These are phyloP conservation scores for Metschnikowia cerradonensis DNA, from an alignment of 805 yeast species.

Conservation along the genomic window DNA sequence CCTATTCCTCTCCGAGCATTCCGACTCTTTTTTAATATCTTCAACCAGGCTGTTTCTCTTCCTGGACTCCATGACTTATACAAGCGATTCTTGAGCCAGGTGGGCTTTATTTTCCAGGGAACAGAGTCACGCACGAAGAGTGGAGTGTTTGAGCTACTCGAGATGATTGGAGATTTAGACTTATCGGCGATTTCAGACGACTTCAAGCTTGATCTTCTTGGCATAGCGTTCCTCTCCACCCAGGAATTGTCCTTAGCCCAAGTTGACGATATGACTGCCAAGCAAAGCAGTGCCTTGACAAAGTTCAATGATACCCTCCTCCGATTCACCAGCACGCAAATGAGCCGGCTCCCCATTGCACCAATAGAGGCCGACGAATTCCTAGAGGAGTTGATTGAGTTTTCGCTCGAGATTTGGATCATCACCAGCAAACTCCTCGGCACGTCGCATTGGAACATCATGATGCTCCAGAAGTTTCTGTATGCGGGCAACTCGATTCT, in stretches of 20 bases:
- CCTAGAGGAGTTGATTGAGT: conserved; percentile 24
- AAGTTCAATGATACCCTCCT: conserved; percentile 10
- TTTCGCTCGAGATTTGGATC: conserved; percentile 30
- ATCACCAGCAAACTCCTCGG: conserved; percentile 15
- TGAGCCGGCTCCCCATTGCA: conserved; percentile 35
- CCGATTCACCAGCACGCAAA: conserved; percentile 22
- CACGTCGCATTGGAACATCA: conserved; percentile 31
- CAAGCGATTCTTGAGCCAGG: conserved; percentile 1
- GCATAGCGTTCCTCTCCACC: conserved; percentile 9
- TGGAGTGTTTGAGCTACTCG: conserved; percentile 9
- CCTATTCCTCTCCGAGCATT: conserved; percentile 22
- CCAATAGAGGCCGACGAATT: conserved; percentile 20
- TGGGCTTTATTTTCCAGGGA: conserved; percentile 9
- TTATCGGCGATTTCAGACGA: conserved; percentile 5
- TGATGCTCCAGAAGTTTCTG: conserved; percentile 36
- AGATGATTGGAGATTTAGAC: conserved; percentile 5
- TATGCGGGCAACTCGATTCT: conserved; percentile 37
- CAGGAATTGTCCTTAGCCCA: conserved; percentile 6
- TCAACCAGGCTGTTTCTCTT: conserved; percentile 3
- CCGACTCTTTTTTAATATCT: conserved; percentile 13
- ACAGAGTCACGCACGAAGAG: not conserved
- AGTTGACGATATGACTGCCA: conserved; percentile 15
- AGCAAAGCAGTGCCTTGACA: conserved; percentile 15
- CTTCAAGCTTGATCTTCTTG: conserved; percentile 6
- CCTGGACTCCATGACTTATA: conserved; percentile 5